Evolutionary conservation across 1,284 basidiomycete species (phyloP), one percentile per base, ranked within the genome.

Genomic region (Ceratobasidium sp.): DNA sequence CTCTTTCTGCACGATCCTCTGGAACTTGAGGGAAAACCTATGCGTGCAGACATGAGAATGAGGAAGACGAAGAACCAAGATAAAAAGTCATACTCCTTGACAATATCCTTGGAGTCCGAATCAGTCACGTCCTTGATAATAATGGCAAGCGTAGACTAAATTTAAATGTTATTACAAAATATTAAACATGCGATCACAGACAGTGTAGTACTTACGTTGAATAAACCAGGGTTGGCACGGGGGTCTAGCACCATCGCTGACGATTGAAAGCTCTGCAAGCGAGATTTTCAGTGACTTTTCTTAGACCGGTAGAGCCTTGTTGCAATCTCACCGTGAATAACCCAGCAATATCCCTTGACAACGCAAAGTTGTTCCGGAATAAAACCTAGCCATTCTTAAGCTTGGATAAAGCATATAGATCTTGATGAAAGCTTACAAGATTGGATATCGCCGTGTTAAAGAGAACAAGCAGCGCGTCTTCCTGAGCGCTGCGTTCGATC

Each of bases 91-190:
- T 28, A 76, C 75, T 76, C 89, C 77, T 80, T 81, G 1, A 82
- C 83, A 30, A 90, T 88, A 61, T 89, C 88, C 0, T 77, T 78
- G 74, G 84, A 85, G 78, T 89, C 89, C 0, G 84, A 83, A 54
- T 88, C 86, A 0, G 88, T 83, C 2, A 90, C 89, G 73, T 90
- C 89, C 83, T 89, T 89, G 78, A 89, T 89, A 54, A 90, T 88
- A 72, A 90, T 88, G 1, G 84, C 85, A 14, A 90, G 78, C 0
- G 83, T 87, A 0, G 87, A 89, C 73, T 85, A 84, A 13, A 5
- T 21, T 3, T 16, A 16, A 35, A 35, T 35, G 21, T 16, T 9
- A 16, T 57, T 35, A 35, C 5, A 14, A 54, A 41, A 9, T 26
- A 52, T 23, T 35, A 21, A 30, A 18, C 7, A 23, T 52, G 11